These are phyloP conservation scores for Fusarium brevicatenulatum DNA, from an alignment of 2,329 filamentous ascomycete genomes.

Conservation along the genomic window DNA sequence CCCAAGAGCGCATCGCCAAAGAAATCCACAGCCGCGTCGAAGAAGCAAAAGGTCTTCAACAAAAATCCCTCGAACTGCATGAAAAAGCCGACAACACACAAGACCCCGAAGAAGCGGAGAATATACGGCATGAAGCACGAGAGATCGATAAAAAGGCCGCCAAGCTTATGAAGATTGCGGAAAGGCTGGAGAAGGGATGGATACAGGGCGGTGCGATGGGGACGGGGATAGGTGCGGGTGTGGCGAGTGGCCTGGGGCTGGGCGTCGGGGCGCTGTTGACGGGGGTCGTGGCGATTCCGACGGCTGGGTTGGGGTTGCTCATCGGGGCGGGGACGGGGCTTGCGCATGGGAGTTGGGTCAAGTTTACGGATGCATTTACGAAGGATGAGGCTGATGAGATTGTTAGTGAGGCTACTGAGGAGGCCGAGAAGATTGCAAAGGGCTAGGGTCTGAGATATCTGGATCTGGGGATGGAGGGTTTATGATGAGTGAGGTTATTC, in stretches of 20 bases:
- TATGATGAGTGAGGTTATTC: neutral
- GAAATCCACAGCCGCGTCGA: slow-evolving; percentile 31
- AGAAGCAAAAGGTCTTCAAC: slow-evolving; percentile 26
- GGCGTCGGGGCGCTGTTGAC: slow-evolving; percentile 32
- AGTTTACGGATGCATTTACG: slow-evolving; percentile 35
- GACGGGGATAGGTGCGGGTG: slow-evolving; percentile 34
- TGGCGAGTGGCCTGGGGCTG: slow-evolving; percentile 33
- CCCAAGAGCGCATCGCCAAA: slow-evolving; percentile 26
- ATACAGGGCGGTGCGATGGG: slow-evolving; percentile 39
- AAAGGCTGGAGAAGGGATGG: slow-evolving; percentile 34
- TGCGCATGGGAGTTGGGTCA: slow-evolving; percentile 35
- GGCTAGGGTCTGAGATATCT: neutral
- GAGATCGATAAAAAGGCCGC: slow-evolving; percentile 37
- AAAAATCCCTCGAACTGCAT: slow-evolving; percentile 30
- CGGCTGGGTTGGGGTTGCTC: slow-evolving; percentile 30
- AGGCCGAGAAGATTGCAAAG: slow-evolving; percentile 30
- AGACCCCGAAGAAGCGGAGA: slow-evolving; percentile 19
- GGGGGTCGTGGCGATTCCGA: slow-evolving; percentile 36
- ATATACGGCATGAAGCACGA: slow-evolving; percentile 22
- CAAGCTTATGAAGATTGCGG: slow-evolving; percentile 39
- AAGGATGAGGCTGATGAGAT: slow-evolving; percentile 34
- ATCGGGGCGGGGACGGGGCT: slow-evolving; percentile 35
- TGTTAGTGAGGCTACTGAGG: slow-evolving; percentile 30
- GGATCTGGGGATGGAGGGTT: no score
- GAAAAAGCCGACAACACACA: slow-evolving; percentile 26